Percentiles rank a stretch among this genome's conserved stretches.
Conservation (phyloP, 257 asterid species). For the Lycium barbarum region DNA sequence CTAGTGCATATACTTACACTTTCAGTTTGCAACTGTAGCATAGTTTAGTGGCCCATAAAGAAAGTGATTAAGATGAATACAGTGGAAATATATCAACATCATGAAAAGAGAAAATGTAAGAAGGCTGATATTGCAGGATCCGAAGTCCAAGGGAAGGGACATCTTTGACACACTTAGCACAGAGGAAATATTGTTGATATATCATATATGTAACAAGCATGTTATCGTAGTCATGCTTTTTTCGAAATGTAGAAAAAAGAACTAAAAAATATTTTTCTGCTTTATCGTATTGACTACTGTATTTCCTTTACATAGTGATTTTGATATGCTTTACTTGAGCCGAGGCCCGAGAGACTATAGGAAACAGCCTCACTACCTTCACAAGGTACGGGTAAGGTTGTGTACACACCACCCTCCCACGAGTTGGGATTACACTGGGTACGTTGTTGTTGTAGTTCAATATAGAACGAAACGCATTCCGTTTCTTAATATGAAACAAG, state of each 20-base stretch:
- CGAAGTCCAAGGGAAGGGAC: not conserved
- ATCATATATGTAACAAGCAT: not conserved
- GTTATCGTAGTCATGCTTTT: not conserved
- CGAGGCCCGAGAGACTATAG: too few relatives aligned
- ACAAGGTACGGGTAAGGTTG: too few relatives aligned
- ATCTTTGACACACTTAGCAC: not conserved
- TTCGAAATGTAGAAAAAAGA: not conserved
- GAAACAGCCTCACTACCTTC: too few relatives aligned
- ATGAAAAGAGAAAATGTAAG: not conserved
- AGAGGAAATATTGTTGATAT: not conserved
- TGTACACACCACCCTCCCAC: too few relatives aligned
- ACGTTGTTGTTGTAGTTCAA: not conserved
- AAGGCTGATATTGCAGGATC: conserved; percentile 22
- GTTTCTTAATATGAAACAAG: not conserved
- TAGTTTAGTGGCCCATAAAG: not conserved
- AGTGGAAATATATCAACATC: conserved; percentile 16
- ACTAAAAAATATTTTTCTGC: not conserved
- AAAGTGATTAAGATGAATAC: not conserved
- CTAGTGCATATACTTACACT: conserved; percentile 22
- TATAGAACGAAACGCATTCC: not conserved
- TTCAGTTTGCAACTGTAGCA: not conserved
- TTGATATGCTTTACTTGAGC: too few relatives aligned
- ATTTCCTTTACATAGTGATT: too few relatives aligned
- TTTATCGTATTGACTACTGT: too few relatives aligned
- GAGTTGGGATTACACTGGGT: too few relatives aligned